Percentiles rank a stretch among this genome's conserved stretches.
Evolutionary conservation across 1,284 basidiomycete genomes (phyloP).

Genomic region (Cystobasidium slooffiae): DNA sequence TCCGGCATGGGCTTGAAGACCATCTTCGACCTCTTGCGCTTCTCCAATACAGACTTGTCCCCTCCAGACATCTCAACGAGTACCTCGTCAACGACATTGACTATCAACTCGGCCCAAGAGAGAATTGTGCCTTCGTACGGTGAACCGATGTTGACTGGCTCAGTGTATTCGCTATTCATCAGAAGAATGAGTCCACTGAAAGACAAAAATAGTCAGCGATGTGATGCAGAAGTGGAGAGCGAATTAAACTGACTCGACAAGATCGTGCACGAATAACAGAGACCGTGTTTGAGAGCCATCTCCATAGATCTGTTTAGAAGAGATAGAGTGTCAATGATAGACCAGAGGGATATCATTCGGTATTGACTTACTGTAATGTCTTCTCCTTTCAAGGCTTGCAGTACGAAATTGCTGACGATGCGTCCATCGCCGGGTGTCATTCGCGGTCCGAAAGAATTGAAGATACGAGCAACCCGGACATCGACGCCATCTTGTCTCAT

Average conservation of each 20-base stretch:
- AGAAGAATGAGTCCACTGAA: slow-evolving; percentile 70
- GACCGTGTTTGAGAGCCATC: slow-evolving; percentile 88
- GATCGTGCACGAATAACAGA: slow-evolving; percentile 65
- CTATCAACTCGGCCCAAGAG: slow-evolving; percentile 55
- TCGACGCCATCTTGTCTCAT: slow-evolving; percentile 92
- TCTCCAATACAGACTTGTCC: slow-evolving; percentile 12
- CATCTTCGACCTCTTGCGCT: slow-evolving; percentile 48
- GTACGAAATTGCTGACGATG: slow-evolving; percentile 97
- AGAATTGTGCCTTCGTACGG: slow-evolving; percentile 90
- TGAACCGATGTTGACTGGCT: slow-evolving; percentile 94
- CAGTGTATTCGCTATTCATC: slow-evolving; percentile 87
- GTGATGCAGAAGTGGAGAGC: background rate
- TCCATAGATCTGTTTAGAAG: slow-evolving; percentile 69
- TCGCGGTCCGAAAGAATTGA: slow-evolving; percentile 72
- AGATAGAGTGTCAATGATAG: background rate
- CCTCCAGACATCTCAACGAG: slow-evolving; percentile 59
- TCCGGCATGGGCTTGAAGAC: slow-evolving; percentile 54
- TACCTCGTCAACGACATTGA: slow-evolving; percentile 51
- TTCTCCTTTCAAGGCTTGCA: slow-evolving; percentile 91
- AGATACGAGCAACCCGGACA: slow-evolving; percentile 92
- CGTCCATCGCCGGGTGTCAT: slow-evolving; percentile 76
- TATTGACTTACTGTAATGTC: slow-evolving; percentile 72
- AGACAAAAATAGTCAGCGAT: background rate
- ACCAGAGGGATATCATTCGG: background rate
- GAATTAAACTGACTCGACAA: slow-evolving; percentile 57